Evolutionary conservation across 805 yeast species (phyloP).

Genomic region (Hanseniaspora clermontiae): DNA sequence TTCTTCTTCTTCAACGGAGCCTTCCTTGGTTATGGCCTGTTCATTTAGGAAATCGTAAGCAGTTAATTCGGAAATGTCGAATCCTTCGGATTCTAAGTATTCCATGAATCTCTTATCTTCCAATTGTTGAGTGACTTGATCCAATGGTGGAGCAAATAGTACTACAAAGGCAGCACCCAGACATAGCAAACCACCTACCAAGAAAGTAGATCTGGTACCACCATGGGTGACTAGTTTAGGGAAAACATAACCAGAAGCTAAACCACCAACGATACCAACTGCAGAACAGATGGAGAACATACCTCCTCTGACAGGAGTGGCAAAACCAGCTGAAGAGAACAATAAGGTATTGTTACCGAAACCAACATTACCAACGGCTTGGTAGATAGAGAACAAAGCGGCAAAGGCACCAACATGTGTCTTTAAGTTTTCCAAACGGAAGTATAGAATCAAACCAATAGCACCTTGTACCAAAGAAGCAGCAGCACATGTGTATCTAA

Average conservation of each 20-base stretch:
- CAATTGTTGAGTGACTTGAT: constrained; percentile 65
- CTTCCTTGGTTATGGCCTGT: not conserved
- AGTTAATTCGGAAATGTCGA: constrained; percentile 36
- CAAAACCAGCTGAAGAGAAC: constrained; percentile 72
- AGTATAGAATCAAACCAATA: constrained; percentile 77
- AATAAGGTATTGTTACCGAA: constrained; percentile 84
- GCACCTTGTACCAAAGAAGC: constrained; percentile 45
- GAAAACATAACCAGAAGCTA: constrained; percentile 79
- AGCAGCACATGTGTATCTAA: constrained; percentile 4
- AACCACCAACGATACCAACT: constrained; percentile 82
- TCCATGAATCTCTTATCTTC: constrained; percentile 65
- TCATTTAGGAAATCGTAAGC: not conserved
- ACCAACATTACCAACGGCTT: constrained; percentile 76
- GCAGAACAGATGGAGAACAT: constrained; percentile 90
- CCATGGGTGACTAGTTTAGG: constrained; percentile 61
- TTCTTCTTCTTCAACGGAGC: not conserved
- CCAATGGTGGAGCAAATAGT: constrained; percentile 56
- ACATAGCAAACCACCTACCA: constrained; percentile 32
- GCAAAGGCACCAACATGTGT: constrained; percentile 63
- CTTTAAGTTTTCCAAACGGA: constrained; percentile 42
- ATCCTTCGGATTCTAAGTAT: constrained; percentile 57
- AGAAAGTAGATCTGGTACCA: constrained; percentile 35
- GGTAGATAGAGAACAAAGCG: constrained; percentile 78
- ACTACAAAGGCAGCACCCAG: constrained; percentile 36
- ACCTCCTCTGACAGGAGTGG: constrained; percentile 82